phyloP scores from a whole-genome alignment of 345 rosid species.

The Noccaea bulbosa region DNA sequence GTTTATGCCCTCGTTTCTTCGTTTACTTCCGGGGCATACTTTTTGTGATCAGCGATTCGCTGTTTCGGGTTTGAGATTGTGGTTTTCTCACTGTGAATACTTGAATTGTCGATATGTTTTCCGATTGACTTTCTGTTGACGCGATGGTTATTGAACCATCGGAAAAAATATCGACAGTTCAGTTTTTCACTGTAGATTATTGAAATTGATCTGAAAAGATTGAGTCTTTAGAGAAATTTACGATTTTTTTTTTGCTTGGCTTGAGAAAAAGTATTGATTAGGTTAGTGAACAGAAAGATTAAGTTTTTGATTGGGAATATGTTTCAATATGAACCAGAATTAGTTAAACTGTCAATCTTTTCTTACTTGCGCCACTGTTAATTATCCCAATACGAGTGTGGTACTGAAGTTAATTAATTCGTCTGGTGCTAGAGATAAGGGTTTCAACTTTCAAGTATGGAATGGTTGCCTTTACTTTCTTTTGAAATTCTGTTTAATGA shows the following conservation, averaged over 20 bases:
- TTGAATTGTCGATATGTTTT: constrained; percentile 6
- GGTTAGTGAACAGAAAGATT: not conserved
- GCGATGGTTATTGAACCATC: constrained; percentile 29
- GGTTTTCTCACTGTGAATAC: not conserved
- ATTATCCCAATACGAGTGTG: not conserved
- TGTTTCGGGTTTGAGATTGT: not conserved
- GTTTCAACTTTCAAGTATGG: constrained; percentile 6
- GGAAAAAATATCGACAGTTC: no score
- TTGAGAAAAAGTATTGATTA: not conserved
- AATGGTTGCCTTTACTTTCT: constrained; percentile 16
- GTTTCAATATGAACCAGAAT: not conserved
- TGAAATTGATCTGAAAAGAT: constrained; percentile 13
- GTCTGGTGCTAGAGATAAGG: constrained; percentile 17
- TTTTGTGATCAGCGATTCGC: not conserved
- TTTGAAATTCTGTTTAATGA: not conserved
- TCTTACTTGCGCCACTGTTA: not conserved
- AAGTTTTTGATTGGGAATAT: not conserved
- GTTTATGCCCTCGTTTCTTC: no score
- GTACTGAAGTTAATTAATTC: not conserved
- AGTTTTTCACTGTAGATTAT: not conserved
- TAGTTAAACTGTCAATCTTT: not conserved
- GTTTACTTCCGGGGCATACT: no score
- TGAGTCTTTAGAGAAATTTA: constrained; percentile 44
- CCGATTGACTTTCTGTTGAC: constrained; percentile 17
- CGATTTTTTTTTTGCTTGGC: not conserved